Evolutionary conservation across 768 basidiomycete species (phyloP).

Genomic region (Pholiota molesta): DNA sequence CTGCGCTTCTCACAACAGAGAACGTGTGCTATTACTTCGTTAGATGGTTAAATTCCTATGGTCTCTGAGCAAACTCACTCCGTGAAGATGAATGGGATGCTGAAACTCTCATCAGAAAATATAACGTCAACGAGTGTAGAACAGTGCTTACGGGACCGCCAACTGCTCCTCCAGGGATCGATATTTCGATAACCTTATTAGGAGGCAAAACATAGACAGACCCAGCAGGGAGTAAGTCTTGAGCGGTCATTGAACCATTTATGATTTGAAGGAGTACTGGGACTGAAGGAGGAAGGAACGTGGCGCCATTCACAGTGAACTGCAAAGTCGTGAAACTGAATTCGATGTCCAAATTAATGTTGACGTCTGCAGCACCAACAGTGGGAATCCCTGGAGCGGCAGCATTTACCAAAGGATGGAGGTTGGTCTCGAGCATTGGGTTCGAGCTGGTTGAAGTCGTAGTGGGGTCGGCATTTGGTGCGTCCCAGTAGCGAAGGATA

Average conservation of each 20-base stretch:
- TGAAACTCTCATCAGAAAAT: slow-evolving; percentile 11
- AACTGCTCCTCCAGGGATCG: slow-evolving; percentile 41
- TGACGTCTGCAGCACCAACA: slow-evolving; percentile 42
- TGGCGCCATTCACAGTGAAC: slow-evolving; percentile 36
- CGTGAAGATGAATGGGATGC: slow-evolving; percentile 50
- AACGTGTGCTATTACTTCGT: slow-evolving; percentile 35
- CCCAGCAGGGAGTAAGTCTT: slow-evolving; percentile 39
- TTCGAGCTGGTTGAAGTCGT: slow-evolving; percentile 31
- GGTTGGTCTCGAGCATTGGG: slow-evolving; percentile 37
- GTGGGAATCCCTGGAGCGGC: slow-evolving; percentile 34
- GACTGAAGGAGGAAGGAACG: slow-evolving; percentile 36
- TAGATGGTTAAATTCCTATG: not conserved
- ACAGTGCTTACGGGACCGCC: slow-evolving; percentile 35
- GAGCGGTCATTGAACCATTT: slow-evolving; percentile 38
- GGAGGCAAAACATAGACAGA: slow-evolving; percentile 42
- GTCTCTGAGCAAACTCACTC: slow-evolving; percentile 13
- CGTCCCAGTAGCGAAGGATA: slow-evolving; percentile 54
- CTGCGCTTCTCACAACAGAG: slow-evolving; percentile 41
- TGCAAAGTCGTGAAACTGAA: slow-evolving; percentile 24
- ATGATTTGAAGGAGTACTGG: slow-evolving; percentile 52
- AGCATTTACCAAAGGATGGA: slow-evolving; percentile 34
- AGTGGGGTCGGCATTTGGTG: slow-evolving; percentile 40
- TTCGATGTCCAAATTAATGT: slow-evolving; percentile 32
- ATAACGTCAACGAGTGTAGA: not conserved
- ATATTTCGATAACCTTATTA: slow-evolving; percentile 51